phyloP scores from a whole-genome alignment of 441 rosid genomes.

The Adansonia madagascariensis region DNA sequence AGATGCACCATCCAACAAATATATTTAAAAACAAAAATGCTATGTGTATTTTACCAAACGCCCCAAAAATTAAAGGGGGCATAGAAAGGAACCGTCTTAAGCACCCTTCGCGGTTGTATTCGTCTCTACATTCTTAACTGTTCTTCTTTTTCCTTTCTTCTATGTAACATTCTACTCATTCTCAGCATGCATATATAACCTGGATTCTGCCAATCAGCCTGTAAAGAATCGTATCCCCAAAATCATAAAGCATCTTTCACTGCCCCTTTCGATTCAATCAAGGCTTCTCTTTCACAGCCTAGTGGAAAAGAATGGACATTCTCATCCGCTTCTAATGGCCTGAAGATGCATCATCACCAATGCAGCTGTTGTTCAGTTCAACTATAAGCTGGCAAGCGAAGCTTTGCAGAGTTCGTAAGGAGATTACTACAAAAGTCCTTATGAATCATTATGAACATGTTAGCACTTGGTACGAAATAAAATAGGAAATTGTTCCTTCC shows the following conservation, averaged over 20 bases:
- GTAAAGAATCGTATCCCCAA: background rate
- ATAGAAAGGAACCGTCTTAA: background rate
- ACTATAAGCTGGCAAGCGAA: slow-evolving; percentile 4
- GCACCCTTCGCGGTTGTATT: background rate
- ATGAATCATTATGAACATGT: background rate
- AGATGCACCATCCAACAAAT: background rate
- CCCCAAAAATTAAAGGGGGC: slow-evolving; percentile 11
- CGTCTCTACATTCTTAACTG: background rate
- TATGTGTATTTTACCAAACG: background rate
- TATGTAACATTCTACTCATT: background rate
- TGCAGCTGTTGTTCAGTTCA: background rate
- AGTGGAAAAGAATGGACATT: background rate
- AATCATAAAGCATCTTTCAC: background rate
- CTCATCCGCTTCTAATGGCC: slow-evolving; percentile 4
- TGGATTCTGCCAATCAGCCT: background rate
- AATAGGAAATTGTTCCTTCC: slow-evolving; percentile 4
- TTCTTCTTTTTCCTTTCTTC: background rate
- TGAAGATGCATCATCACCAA: background rate
- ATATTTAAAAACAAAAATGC: slow-evolving; percentile 3
- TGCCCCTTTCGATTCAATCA: background rate
- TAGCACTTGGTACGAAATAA: background rate
- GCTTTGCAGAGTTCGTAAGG: background rate
- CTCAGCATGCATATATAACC: background rate
- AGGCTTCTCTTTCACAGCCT: slow-evolving; percentile 1
- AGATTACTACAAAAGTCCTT: background rate